Conservation (phyloP, 2,329 filamentous ascomycete species). For the Colletotrichum salicis region DNA sequence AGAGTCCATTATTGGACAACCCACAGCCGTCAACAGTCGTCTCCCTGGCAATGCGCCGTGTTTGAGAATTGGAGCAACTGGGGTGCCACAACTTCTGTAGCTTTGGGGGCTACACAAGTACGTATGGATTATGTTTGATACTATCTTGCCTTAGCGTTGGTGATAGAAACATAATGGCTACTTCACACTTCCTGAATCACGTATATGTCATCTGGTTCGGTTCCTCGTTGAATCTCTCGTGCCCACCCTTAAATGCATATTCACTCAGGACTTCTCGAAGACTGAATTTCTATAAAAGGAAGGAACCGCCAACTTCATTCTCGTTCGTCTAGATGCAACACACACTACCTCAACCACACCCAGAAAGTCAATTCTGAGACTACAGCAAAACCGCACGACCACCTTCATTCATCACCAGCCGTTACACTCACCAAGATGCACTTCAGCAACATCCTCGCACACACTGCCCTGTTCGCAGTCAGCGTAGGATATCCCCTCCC, state of each 20-base stretch:
- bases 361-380: neutral
- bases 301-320: neutral
- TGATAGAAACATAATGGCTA: no score
- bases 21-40: neutral
- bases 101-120: neutral
- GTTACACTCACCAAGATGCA: neutral
- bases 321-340: neutral
- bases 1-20: neutral
- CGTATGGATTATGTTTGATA: no score
- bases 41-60: neutral
- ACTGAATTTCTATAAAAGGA: neutral
- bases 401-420: neutral
- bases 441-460: neutral
- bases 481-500: neutral
- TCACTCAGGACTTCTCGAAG: neutral
- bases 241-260: no score
- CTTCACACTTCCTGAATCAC: no score
- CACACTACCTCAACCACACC: neutral
- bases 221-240: no score
- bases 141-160: no score
- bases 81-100: neutral
- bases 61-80: neutral
- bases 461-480: neutral
- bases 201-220: no score
- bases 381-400: neutral